Conservation (phyloP, 108 stramenopile species). For the Aurantiochytrium sp. region DNA sequence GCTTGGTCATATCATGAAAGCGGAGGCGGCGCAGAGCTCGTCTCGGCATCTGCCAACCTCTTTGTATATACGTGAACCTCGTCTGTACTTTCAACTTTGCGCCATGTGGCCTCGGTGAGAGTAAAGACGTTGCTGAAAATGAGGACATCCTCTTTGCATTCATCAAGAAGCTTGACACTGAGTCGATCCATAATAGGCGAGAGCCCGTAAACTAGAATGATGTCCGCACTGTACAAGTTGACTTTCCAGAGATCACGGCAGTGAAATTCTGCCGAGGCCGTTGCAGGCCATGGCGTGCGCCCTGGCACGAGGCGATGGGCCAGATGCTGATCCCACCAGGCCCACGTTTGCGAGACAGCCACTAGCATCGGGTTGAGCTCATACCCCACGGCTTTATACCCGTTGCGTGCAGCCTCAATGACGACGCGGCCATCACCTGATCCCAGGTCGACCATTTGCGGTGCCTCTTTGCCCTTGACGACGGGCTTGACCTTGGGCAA, state of each 20-base stretch:
- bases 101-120: background rate
- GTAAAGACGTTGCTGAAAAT: background rate
- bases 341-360: background rate
- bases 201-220: background rate
- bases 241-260: background rate
- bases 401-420: background rate
- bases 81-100: background rate
- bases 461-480: background rate
- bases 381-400: background rate
- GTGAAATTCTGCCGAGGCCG: background rate
- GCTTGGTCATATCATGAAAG: too few species aligned
- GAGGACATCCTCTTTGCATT: background rate
- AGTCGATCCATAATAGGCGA: slow-evolving; percentile 3
- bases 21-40: too few species aligned
- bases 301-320: background rate
- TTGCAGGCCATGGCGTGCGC: background rate
- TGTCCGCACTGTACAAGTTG: background rate
- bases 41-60: too few species aligned
- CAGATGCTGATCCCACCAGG: background rate
- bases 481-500: background rate
- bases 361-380: background rate
- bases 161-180: background rate
- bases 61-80: background rate
- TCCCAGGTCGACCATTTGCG: background rate
- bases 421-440: background rate